Conservation (phyloP, 768 basidiomycete genomes). For the Lenzites betulinus region DNA sequence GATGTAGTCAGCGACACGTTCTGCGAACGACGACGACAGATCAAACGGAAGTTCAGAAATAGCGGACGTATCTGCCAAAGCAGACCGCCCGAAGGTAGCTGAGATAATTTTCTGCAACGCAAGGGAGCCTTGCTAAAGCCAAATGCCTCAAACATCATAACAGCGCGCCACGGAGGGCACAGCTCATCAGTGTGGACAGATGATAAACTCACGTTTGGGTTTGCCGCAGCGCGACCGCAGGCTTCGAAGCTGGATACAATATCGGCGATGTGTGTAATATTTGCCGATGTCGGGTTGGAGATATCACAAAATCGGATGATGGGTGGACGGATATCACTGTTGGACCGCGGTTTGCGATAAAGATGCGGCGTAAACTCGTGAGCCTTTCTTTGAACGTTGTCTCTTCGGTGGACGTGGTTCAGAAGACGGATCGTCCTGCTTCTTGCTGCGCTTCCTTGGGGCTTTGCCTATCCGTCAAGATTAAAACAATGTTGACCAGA, state of each 20-base stretch:
- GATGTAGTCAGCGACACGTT: neutral
- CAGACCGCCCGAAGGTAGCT: conserved; percentile 80
- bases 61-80: conserved; percentile 48
- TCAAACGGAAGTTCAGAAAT: conserved; percentile 39
- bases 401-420: neutral
- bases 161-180: neutral
- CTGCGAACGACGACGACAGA: neutral
- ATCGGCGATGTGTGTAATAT: too few species aligned
- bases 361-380: neutral
- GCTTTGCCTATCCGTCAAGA: neutral
- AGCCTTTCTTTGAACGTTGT: conserved; percentile 2
- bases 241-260: too few species aligned
- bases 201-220: neutral
- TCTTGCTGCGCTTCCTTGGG: conserved; percentile 15
- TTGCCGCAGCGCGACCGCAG: too few species aligned
- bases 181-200: too few species aligned
- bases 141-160: conserved; percentile 93
- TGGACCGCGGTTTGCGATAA: neutral
- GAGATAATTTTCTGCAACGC: conserved; percentile 85
- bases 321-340: too few species aligned
- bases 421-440: conserved; percentile 6
- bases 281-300: too few species aligned
- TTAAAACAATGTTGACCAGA: too few species aligned
- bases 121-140: conserved; percentile 73
- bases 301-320: too few species aligned